A percentile compares a stretch with the other conserved stretches of the same genome.
phyloP scores from a whole-genome alignment of 2,329 filamentous ascomycete species.

The Cryphonectria nitschkei region DNA sequence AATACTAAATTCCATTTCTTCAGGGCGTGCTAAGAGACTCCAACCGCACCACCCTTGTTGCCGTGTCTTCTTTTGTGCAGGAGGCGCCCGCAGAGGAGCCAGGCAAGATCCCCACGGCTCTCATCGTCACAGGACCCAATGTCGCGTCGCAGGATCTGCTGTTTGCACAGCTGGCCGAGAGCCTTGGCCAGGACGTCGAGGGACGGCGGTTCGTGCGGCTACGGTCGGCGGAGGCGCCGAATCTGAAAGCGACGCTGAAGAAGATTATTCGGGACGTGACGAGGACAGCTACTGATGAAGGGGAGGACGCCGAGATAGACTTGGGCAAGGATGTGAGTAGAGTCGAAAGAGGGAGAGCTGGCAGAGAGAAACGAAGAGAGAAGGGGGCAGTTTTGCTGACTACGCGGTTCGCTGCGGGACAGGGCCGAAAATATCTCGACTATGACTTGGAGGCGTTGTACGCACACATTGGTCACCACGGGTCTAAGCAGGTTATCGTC shows the following conservation, averaged over 20 bases:
- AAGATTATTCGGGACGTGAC: conserved; percentile 72
- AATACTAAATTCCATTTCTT: conserved; percentile 7
- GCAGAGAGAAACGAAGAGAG: background rate
- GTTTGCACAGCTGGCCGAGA: conserved; percentile 70
- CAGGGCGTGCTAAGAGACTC: conserved; percentile 62
- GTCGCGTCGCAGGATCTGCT: conserved; percentile 75
- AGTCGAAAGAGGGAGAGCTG: background rate
- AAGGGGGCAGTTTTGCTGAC: conserved; percentile 17
- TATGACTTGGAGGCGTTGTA: conserved; percentile 78
- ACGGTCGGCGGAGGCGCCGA: conserved; percentile 71
- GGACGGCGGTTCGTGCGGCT: conserved; percentile 67
- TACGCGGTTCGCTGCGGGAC: conserved; percentile 11
- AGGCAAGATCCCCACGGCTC: conserved; percentile 65
- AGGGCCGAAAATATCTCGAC: conserved; percentile 70
- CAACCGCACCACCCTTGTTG: conserved; percentile 62
- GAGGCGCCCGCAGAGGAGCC: conserved; percentile 38
- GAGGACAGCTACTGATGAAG: conserved; percentile 51
- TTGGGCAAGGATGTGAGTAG: conserved; percentile 52
- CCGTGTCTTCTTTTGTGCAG: conserved; percentile 61
- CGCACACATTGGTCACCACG: conserved; percentile 58
- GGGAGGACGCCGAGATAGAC: conserved; percentile 53
- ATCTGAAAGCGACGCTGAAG: conserved; percentile 74
- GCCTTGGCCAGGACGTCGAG: conserved; percentile 49
- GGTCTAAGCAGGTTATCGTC: conserved; percentile 65
- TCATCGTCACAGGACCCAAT: conserved; percentile 78